Percentiles rank a stretch among this genome's conserved stretches.
Evolutionary conservation across 2,329 filamentous ascomycete genomes (phyloP).

Genomic region (Sarocladium strictum): DNA sequence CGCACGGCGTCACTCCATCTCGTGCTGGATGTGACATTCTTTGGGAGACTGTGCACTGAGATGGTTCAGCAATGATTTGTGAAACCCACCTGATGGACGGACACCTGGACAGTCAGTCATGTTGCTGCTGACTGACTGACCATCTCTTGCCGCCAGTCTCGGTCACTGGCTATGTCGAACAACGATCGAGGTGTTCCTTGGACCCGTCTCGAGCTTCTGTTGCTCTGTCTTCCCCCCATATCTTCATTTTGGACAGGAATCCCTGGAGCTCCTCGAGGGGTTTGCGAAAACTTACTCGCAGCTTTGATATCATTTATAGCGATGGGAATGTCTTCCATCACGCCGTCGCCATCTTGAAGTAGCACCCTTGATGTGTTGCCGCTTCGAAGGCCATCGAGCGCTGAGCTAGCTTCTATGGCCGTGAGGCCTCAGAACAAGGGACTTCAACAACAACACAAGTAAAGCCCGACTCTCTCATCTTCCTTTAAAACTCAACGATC

Average conservation of each 20-base stretch:
- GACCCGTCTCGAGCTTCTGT: too few relatives aligned
- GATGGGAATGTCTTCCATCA: slow-evolving; percentile 9
- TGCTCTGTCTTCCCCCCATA: neutral
- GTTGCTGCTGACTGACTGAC: too few relatives aligned
- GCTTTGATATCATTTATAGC: slow-evolving; percentile 9
- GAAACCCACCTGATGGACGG: too few relatives aligned
- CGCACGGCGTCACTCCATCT: too few relatives aligned
- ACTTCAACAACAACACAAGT: neutral
- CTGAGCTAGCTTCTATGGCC: neutral
- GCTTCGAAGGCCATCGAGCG: slow-evolving; percentile 9
- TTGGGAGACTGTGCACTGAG: too few relatives aligned
- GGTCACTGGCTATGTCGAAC: too few relatives aligned
- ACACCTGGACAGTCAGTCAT: too few relatives aligned
- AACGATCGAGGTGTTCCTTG: too few relatives aligned
- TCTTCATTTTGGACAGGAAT: neutral
- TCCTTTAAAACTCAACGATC: slow-evolving; percentile 4
- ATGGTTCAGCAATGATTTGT: too few relatives aligned
- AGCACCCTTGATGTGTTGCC: slow-evolving; percentile 1
- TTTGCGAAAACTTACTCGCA: neutral
- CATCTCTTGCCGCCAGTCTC: too few relatives aligned
- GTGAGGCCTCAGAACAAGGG: neutral
- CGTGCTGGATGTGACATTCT: too few relatives aligned
- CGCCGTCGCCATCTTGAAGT: slow-evolving; percentile 2
- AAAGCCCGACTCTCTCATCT: slow-evolving; percentile 7
- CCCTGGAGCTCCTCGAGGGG: neutral